A percentile compares a stretch with the other conserved stretches of the same genome.
These are phyloP conservation scores for Populus hybrid DNA, from an alignment of 441 rosid species.

Conservation along the genomic window DNA sequence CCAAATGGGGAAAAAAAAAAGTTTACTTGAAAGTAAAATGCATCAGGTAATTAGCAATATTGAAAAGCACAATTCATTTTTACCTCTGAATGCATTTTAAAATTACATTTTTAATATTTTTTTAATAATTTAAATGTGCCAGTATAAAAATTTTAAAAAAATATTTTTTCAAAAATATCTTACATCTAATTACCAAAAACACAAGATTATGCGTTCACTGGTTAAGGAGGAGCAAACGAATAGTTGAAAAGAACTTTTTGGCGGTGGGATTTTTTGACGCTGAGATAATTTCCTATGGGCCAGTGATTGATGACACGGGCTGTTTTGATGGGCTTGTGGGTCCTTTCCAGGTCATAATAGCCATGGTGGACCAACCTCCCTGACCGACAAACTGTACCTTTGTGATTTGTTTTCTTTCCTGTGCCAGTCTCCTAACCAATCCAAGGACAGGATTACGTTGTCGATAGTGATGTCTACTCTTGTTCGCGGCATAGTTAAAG, in stretches of 20 bases:
- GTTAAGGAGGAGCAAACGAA: neutral
- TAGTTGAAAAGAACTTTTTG: neutral
- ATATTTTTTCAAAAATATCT: no score
- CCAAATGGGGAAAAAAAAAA: no score
- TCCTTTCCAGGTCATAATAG: slow-evolving; percentile 17
- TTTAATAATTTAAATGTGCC: no score
- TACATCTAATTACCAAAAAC: no score
- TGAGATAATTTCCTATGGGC: slow-evolving; percentile 13
- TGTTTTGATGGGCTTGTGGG: neutral
- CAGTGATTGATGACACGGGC: slow-evolving; percentile 12
- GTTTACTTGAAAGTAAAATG: no score
- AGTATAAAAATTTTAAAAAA: no score
- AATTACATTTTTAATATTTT: no score
- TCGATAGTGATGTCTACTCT: slow-evolving; percentile 11
- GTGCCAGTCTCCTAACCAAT: neutral
- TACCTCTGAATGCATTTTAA: no score
- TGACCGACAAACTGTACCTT: slow-evolving; percentile 11
- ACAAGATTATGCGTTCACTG: no score
- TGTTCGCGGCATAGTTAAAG: neutral
- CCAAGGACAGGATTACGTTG: neutral
- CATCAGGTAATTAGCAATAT: no score
- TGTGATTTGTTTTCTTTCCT: neutral
- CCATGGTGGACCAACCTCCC: slow-evolving; percentile 29
- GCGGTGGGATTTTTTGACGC: neutral
- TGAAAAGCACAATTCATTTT: no score